A percentile compares a stretch with the other conserved stretches of the same genome.
These are phyloP conservation scores for Paraphoma chrysanthemicola DNA, from an alignment of 2,329 filamentous ascomycete genomes.

Conservation along the genomic window DNA sequence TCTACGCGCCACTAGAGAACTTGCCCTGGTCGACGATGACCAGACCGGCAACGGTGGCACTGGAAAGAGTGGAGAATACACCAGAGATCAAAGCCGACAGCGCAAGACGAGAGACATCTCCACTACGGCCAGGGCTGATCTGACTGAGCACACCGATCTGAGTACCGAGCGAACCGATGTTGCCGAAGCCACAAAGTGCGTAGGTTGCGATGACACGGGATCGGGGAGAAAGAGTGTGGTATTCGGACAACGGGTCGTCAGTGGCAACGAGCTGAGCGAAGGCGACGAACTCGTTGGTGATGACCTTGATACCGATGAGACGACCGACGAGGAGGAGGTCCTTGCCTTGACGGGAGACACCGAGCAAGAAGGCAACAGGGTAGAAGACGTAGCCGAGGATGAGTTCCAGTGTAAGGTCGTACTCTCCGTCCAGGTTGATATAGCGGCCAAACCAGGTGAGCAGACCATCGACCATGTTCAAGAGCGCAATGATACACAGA, in stretches of 20 bases:
- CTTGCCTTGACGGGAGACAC: conserved; percentile 68
- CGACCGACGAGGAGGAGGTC: conserved; percentile 74
- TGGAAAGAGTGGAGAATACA: conserved; percentile 79
- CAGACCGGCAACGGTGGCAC: conserved; percentile 66
- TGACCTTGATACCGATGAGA: conserved; percentile 84
- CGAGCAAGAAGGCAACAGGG: conserved; percentile 80
- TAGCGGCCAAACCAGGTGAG: conserved; percentile 86
- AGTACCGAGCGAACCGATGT: conserved; percentile 85
- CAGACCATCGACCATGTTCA: conserved; percentile 76
- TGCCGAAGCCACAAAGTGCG: conserved; percentile 77
- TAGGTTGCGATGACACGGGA: conserved; percentile 85
- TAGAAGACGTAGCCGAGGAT: conserved; percentile 81
- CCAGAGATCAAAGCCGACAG: conserved; percentile 80
- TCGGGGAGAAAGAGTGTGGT: conserved; percentile 68
- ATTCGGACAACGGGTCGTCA: conserved; percentile 54
- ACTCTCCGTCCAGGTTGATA: conserved; percentile 71
- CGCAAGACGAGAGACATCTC: conserved; percentile 78
- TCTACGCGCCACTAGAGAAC: conserved; percentile 28
- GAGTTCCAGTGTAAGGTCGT: conserved; percentile 75
- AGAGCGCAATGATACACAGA: conserved; percentile 82
- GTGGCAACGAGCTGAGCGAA: conserved; percentile 64
- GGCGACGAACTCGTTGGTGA: conserved; percentile 85
- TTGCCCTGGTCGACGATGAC: conserved; percentile 56
- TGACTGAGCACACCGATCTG: conserved; percentile 89
- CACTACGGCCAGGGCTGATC: conserved; percentile 75